phyloP scores from a whole-genome alignment of 225 moss, liverwort and hornwort genomes.

The Neckera pumila region DNA sequence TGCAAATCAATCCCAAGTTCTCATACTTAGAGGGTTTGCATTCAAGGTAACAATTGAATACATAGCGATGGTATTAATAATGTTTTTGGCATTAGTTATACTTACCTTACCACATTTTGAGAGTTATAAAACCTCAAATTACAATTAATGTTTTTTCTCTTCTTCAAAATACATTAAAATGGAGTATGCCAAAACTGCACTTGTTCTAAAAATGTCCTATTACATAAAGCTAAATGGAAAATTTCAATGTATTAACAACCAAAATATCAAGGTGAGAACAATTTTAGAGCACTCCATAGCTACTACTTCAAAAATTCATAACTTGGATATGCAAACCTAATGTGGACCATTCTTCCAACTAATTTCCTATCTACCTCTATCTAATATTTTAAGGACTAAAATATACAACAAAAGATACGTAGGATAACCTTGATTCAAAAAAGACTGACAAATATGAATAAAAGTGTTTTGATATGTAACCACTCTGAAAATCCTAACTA shows the following conservation, averaged over 20 bases:
- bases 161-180: background rate
- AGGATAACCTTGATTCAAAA: too few relatives aligned
- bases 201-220: background rate
- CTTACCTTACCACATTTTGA: background rate
- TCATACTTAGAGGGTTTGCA: background rate
- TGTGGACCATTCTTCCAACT: background rate
- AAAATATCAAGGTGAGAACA: background rate
- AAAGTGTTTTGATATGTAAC: too few relatives aligned
- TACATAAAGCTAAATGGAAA: background rate
- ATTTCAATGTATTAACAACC: background rate
- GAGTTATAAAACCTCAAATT: background rate
- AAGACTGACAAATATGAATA: background rate
- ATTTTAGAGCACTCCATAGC: background rate
- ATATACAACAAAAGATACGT: background rate
- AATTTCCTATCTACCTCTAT: background rate
- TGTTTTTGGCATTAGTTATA: rapidly evolving
- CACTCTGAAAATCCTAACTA: background rate
- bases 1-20: background rate
- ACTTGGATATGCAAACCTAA: background rate
- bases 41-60: background rate
- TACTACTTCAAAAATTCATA: background rate
- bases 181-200: background rate
- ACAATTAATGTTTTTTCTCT: too few relatives aligned
- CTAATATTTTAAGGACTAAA: background rate
- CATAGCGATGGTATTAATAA: background rate